Percentiles rank a stretch among this genome's conserved stretches.
phyloP scores from a whole-genome alignment of 2,329 filamentous ascomycete species.

The Colletotrichum agaves region DNA sequence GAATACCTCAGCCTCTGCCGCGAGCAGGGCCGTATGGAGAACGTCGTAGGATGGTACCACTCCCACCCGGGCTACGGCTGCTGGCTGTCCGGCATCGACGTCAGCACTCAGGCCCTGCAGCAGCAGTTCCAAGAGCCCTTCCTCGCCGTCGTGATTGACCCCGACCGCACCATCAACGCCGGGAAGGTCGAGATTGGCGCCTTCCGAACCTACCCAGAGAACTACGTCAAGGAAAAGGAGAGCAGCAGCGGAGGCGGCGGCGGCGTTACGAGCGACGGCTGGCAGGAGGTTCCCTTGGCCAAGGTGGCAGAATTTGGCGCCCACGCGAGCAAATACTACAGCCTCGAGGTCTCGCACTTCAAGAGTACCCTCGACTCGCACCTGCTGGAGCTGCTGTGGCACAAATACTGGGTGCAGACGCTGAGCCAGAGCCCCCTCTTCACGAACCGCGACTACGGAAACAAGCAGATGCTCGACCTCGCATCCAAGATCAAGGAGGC shows the following conservation, averaged over 20 bases:
- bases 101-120: constrained; percentile 86
- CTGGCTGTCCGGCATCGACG: constrained; percentile 97
- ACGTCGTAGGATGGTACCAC: constrained; percentile 98
- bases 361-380: constrained; percentile 91
- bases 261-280: constrained; percentile 63
- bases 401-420: constrained; percentile 99
- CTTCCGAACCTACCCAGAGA: constrained; percentile 88
- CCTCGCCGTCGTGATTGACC: constrained; percentile 92
- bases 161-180: constrained; percentile 91
- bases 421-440: constrained; percentile 90
- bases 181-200: constrained; percentile 98
- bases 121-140: constrained; percentile 91
- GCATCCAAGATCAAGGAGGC: constrained; percentile 82
- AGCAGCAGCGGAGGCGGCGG: constrained; percentile 48
- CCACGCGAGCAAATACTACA: constrained; percentile 90
- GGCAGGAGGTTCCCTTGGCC: constrained; percentile 84
- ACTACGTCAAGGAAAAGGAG: constrained; percentile 66
- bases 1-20: constrained; percentile 82
- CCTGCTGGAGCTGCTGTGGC: constrained; percentile 91
- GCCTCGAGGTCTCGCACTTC: constrained; percentile 91
- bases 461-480: constrained; percentile 90
- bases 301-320: constrained; percentile 98
- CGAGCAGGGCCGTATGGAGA: constrained; percentile 83
- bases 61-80: constrained; percentile 97
- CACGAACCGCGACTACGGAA: constrained; percentile 92